Conservation (phyloP, 2,329 filamentous ascomycete genomes). For the Penicillium digitatum region DNA sequence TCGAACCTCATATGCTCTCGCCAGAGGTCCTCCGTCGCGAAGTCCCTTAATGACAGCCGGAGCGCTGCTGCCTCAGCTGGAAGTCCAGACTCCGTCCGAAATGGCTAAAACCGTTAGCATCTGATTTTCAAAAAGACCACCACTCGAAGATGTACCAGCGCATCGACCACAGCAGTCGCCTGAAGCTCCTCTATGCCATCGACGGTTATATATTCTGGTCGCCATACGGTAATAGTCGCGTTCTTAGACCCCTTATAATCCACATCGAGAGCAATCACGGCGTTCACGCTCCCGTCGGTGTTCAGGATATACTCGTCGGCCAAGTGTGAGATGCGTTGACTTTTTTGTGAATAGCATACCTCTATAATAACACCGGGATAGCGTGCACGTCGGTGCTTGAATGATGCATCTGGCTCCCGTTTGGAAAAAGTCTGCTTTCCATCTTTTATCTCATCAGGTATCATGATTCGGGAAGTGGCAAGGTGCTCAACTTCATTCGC, state of each 20-base stretch:
- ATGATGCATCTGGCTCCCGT: background rate
- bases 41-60: constrained; percentile 1
- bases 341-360: constrained; percentile 8
- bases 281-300: constrained; percentile 7
- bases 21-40: constrained; percentile 3
- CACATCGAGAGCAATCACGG: constrained; percentile 5
- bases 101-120: constrained; percentile 1
- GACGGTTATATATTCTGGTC: constrained; percentile 1
- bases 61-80: constrained; percentile 3
- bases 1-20: background rate
- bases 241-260: constrained; percentile 8
- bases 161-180: background rate
- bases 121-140: background rate
- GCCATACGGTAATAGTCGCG: constrained; percentile 4
- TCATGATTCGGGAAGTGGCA: background rate
- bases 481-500: background rate
- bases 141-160: background rate
- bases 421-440: constrained; percentile 1
- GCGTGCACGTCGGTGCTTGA: background rate
- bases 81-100: constrained; percentile 6
- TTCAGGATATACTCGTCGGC: constrained; percentile 8
- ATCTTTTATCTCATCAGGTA: background rate
- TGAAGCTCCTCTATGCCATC: constrained; percentile 3
- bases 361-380: constrained; percentile 5
- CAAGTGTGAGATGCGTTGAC: background rate